Evolutionary conservation across 495 filamentous ascomycete genomes (phyloP), one percentile per base, ranked within the genome.

Genomic region (Astrothelium subdiscretum): DNA sequence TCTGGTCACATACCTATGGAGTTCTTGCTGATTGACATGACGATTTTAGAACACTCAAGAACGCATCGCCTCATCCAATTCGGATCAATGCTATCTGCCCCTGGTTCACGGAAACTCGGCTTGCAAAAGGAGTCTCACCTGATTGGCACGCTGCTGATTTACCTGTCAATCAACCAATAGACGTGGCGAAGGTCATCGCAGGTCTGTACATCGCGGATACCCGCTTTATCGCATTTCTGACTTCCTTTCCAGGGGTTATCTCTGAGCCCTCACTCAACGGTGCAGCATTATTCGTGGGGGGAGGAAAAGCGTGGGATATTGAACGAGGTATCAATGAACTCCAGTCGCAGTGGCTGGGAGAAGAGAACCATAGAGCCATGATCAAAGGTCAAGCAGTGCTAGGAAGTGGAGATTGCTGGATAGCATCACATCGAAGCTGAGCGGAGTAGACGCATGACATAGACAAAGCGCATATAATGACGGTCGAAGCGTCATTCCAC

Each of bases 71-170:
- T 5, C 18, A 59, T 26, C 31, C 31, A 43, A 68, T 82, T 24
- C 76, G 81, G 24, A 74, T 77, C 61, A 84, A 83, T 65, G 76
- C 77, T 15, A 73, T 83, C 59, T 82, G 80, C 64, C 81, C 81
- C 1, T 83, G 79, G 80, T 77, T 79, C 69, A 80, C 78, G 1
- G 67, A 75, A 48, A 80, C 76, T 6, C 70, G 72, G 12, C 74
- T 78, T 20, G 73, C 77, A 10, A 70, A 71, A 43, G 76, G 74
- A 18, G 72, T 81, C 20, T 66, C 73, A 52, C 68, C 74, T 12
- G 66, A 67, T 15, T 83, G 80, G 80, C 62, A 68, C 22, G 66
- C 73, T 61, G 77, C 75, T 29, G 71, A 71, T 12, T 68, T 82
- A 52, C 80, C 80, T 0, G 60, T 77, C 22, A 83, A 81, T 62